Evolutionary conservation across 1,139 yeast genomes (phyloP), one percentile per base, ranked within the genome.

Genomic region (Sugiyamaella novakii): DNA sequence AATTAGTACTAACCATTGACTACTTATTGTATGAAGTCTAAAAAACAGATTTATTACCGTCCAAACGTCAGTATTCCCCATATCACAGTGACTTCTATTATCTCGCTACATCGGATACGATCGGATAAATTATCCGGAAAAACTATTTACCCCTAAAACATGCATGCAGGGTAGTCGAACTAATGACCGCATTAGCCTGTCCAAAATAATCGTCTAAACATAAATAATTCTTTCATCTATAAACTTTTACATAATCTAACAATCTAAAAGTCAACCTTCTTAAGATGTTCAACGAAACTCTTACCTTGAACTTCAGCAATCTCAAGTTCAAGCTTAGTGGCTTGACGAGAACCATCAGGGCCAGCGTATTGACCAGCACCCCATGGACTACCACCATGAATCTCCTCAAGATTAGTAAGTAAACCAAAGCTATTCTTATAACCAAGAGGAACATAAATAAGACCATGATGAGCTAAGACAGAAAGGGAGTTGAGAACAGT

Each of bases 281-380:
- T 47, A 12, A 67, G 66, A 38, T 65, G 74, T 68, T 77, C 74
- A 70, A 74, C 79, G 72, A 83, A 84, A 54, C 74, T 66, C 59
- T 74, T 70, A 66, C 91, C 92, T 73, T 84, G 92, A 59, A 71
- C 70, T 49, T 63, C 59, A 47, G 86, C 89, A 59, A 86, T 62
- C 58, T 78, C 77, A 64, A 79, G 71, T 72, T 87, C 95, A 55
- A 83, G 71, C 49, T 74, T 78, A 53, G 79, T 61, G 51, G 92
- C 86, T 63, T 73, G 74, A 76, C 94, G 82, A 18, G 88, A 81
- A 59, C 95, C 95, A 61, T 84, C 91, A 51, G 77, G 75, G 60
- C 83, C 89, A 36, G 95, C 89, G 59, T 76, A 76, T 51, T 87
- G 73, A 64, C 94, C 94, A 47, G 95, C 88, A 71, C 95, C 95